phyloP scores from a whole-genome alignment of 148 eudicot genomes.

The Polygonum aviculare region DNA sequence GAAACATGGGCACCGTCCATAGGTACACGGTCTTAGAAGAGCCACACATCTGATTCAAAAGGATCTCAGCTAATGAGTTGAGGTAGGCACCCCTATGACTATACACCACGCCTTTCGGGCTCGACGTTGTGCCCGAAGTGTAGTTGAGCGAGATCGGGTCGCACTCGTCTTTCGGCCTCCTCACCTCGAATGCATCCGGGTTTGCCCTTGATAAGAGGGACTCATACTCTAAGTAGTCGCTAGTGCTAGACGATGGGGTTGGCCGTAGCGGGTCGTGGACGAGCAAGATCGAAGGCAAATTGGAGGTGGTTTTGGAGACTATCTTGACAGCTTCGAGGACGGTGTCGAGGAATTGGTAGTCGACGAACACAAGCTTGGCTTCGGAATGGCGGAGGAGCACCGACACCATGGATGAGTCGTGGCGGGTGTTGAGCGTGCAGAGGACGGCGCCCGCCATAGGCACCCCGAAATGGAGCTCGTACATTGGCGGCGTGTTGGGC shows the following conservation, averaged over 20 bases:
- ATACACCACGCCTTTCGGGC: slow-evolving; percentile 66
- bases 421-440: slow-evolving; percentile 57
- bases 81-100: slow-evolving; percentile 73
- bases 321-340: slow-evolving; percentile 38
- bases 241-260: not conserved
- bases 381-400: slow-evolving; percentile 46
- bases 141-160: slow-evolving; percentile 61
- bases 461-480: slow-evolving; percentile 68
- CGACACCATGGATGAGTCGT: slow-evolving; percentile 55
- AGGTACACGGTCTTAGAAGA: slow-evolving; percentile 36
- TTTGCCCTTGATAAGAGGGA: slow-evolving; percentile 33
- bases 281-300: slow-evolving; percentile 37
- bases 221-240: slow-evolving; percentile 32
- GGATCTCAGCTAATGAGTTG: slow-evolving; percentile 42
- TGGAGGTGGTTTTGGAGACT: slow-evolving; percentile 20
- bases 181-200: slow-evolving; percentile 28
- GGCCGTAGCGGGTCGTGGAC: slow-evolving; percentile 21
- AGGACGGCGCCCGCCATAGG: slow-evolving; percentile 76
- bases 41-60: slow-evolving; percentile 38
- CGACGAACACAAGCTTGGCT: slow-evolving; percentile 52
- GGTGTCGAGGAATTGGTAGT: slow-evolving; percentile 31
- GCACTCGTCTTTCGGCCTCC: slow-evolving; percentile 44
- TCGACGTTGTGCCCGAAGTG: slow-evolving; percentile 77
- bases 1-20: slow-evolving; percentile 80
- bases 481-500: slow-evolving; percentile 61